Conservation (phyloP, 768 basidiomycete species). For the Pulveroboletus sp. region DNA sequence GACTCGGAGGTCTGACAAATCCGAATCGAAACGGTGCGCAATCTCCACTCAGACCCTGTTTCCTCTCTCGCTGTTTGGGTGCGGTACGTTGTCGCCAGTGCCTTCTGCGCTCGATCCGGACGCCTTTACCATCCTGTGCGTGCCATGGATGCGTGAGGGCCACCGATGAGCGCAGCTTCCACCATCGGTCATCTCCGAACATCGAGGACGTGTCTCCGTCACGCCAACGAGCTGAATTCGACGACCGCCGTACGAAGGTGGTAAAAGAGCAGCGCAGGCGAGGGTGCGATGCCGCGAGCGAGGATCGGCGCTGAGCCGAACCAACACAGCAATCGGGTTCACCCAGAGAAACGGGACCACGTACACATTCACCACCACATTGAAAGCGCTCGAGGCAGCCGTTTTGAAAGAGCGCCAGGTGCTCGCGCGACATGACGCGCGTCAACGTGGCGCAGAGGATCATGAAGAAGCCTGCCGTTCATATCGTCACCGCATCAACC, state of each 20-base stretch:
- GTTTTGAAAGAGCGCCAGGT: conserved; percentile 57
- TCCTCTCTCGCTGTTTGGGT: too few relatives aligned
- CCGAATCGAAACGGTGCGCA: too few relatives aligned
- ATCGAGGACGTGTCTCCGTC: conserved; percentile 60
- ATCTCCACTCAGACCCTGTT: too few relatives aligned
- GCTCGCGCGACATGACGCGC: conserved; percentile 46
- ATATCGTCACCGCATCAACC: too few relatives aligned
- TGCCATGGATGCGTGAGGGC: too few relatives aligned
- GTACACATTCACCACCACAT: conserved; percentile 81
- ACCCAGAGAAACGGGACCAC: conserved; percentile 90
- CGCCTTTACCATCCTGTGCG: too few relatives aligned
- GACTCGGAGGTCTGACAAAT: too few relatives aligned
- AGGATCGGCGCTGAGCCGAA: too few relatives aligned
- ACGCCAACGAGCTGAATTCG: conserved; percentile 85
- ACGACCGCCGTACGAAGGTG: conserved; percentile 94
- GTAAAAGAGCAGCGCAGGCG: conserved; percentile 73
- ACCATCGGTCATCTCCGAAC: neutral
- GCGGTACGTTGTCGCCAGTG: too few relatives aligned
- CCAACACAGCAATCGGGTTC: too few relatives aligned
- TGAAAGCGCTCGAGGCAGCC: conserved; percentile 99
- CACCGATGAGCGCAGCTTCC: too few relatives aligned
- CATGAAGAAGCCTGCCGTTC: conserved; percentile 58
- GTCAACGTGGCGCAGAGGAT: neutral
- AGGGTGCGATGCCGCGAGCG: conserved; percentile 61
- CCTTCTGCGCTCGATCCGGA: too few relatives aligned